phyloP scores from a whole-genome alignment of 208 protist genomes.

The Wallacemonas sp. region DNA sequence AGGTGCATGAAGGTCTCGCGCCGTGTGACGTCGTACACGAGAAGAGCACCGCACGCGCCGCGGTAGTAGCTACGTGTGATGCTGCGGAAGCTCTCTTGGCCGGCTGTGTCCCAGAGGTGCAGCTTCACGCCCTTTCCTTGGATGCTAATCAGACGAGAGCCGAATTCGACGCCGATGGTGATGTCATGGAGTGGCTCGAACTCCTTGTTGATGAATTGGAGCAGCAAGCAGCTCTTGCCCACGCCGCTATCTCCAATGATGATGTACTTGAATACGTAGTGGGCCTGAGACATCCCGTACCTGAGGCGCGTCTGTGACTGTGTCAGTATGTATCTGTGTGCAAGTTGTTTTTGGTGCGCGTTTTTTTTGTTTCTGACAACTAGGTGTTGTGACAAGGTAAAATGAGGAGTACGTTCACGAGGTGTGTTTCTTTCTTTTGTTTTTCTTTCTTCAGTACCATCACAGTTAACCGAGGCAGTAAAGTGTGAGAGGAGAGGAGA shows the following conservation, averaged over 20 bases:
- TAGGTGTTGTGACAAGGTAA: too few relatives aligned
- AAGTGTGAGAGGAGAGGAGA: too few relatives aligned
- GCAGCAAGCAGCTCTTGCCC: constrained; percentile 98
- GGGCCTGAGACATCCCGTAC: constrained; percentile 42
- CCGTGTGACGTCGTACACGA: constrained; percentile 98
- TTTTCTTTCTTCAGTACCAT: too few relatives aligned
- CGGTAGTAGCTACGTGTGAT: constrained; percentile 99
- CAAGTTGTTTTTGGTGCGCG: neutral
- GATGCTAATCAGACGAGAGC: constrained; percentile 95
- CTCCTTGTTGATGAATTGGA: constrained; percentile 99
- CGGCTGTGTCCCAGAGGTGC: constrained; percentile 99
- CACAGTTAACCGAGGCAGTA: too few relatives aligned
- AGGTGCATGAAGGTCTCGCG: constrained; percentile 97
- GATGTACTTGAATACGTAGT: constrained; percentile 98
- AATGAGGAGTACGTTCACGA: too few relatives aligned
- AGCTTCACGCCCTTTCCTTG: constrained; percentile 97
- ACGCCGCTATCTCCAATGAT: constrained; percentile 96
- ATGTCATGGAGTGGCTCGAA: constrained; percentile 99
- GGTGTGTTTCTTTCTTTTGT: too few relatives aligned
- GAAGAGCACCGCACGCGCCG: constrained; percentile 97
- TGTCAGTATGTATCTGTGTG: constrained; percentile 17
- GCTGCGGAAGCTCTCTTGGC: constrained; percentile 98
- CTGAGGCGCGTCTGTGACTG: neutral
- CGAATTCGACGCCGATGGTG: constrained; percentile 99
- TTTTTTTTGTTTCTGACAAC: too few relatives aligned